These are phyloP conservation scores for Eucalyptus grandis DNA, from an alignment of 345 rosid genomes.

Conservation along the genomic window DNA sequence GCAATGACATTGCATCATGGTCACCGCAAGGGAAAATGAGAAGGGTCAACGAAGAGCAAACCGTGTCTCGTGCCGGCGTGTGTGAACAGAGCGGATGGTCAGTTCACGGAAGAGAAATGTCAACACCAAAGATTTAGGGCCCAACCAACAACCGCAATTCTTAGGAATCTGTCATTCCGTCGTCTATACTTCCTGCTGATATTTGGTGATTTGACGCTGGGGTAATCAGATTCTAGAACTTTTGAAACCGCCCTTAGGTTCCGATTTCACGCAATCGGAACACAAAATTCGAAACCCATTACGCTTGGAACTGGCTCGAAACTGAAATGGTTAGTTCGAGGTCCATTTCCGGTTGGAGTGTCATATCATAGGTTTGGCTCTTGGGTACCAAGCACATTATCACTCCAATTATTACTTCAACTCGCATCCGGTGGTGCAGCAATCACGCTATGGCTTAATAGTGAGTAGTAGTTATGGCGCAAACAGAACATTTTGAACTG, in stretches of 20 bases:
- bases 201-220: background rate
- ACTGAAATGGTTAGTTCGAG: background rate
- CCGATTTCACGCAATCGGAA: background rate
- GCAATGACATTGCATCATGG: background rate
- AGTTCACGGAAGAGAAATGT: no score
- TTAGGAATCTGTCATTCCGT: background rate
- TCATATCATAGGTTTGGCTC: background rate
- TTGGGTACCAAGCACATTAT: background rate
- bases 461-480: no score
- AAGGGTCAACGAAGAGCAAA: background rate
- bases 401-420: background rate
- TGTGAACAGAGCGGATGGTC: no score
- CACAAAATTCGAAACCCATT: background rate
- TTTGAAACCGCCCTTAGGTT: no score
- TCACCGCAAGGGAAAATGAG: background rate
- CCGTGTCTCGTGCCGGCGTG: background rate
- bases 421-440: background rate
- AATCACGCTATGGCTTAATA: background rate
- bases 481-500: no score
- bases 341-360: background rate
- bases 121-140: no score
- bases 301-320: background rate
- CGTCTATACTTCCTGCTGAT: background rate
- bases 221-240: background rate
- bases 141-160: background rate